Conservation (phyloP, 768 basidiomycete genomes). For the Steccherinum ochraceum region DNA sequence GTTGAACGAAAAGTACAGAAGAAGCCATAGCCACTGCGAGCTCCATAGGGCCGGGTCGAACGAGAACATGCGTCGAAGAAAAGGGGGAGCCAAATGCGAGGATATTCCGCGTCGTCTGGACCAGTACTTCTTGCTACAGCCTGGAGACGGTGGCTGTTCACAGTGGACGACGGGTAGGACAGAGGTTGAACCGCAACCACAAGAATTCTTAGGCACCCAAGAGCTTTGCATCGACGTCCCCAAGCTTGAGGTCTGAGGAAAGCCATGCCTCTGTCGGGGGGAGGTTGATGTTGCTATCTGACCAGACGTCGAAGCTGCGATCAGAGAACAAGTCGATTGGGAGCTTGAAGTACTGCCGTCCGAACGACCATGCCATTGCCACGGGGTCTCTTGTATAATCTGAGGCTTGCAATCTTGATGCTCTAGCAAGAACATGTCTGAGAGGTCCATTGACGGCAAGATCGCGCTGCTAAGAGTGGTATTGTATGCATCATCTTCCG, state of each 20-base stretch:
- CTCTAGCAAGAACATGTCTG: background rate
- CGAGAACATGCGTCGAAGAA: background rate
- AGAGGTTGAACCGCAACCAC: background rate
- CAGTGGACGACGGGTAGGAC: background rate
- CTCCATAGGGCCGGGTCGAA: slow-evolving; percentile 2
- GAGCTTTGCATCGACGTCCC: background rate
- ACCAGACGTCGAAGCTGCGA: background rate
- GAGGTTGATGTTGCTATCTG: no score
- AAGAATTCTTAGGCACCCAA: background rate
- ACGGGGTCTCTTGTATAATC: background rate
- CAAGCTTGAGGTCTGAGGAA: background rate
- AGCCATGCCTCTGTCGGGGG: background rate
- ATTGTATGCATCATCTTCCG: background rate
- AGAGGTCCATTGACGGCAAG: background rate
- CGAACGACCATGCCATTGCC: background rate
- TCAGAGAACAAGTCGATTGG: background rate
- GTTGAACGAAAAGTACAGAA: slow-evolving; percentile 86
- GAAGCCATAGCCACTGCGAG: slow-evolving; percentile 53
- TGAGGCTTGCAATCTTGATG: background rate
- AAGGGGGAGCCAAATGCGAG: background rate
- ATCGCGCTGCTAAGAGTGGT: background rate
- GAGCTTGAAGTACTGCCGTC: background rate
- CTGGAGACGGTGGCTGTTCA: background rate
- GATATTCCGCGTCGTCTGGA: background rate
- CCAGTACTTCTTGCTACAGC: background rate